These are phyloP conservation scores for Stenogyne calaminthoides DNA, from an alignment of 305 asterid species.

Conservation along the genomic window DNA sequence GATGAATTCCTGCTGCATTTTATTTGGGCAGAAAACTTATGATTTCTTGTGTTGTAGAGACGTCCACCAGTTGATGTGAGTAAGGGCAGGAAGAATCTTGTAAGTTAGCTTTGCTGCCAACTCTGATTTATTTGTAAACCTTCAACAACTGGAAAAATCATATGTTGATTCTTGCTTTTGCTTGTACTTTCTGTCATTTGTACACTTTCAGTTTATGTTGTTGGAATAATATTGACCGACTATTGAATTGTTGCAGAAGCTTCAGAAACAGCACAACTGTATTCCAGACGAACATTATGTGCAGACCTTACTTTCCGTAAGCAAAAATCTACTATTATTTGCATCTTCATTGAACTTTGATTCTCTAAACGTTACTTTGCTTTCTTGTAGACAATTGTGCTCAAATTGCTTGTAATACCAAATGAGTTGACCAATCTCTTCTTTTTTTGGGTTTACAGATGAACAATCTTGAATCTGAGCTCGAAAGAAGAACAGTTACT, in stretches of 20 bases:
- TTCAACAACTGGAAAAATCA: constrained; percentile 23
- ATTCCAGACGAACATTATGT: constrained; percentile 99
- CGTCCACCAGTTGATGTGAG: constrained; percentile 66
- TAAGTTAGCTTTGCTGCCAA: constrained; percentile 44
- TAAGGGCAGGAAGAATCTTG: constrained; percentile 67
- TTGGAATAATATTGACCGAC: constrained; percentile 18
- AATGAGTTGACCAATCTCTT: constrained; percentile 15
- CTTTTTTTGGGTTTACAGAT: constrained; percentile 45
- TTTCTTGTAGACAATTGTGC: neutral
- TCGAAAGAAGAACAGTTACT: constrained; percentile 89
- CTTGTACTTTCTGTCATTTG: neutral
- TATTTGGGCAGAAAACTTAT: constrained; percentile 10
- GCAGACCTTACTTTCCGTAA: constrained; percentile 86
- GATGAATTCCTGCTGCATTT: constrained; percentile 15
- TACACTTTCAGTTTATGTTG: neutral
- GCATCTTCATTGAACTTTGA: neutral
- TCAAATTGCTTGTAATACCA: constrained; percentile 12
- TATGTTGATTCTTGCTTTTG: constrained; percentile 4
- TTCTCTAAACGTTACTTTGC: neutral
- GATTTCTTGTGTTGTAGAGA: constrained; percentile 57
- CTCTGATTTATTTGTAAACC: constrained; percentile 8
- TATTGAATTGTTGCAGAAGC: constrained; percentile 63
- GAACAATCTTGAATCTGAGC: constrained; percentile 76
- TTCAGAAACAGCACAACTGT: constrained; percentile 94
- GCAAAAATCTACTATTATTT: constrained; percentile 29